These are phyloP conservation scores for Globisporangium cylindrosporum DNA, from an alignment of 352 stramenopile species.

Conservation along the genomic window DNA sequence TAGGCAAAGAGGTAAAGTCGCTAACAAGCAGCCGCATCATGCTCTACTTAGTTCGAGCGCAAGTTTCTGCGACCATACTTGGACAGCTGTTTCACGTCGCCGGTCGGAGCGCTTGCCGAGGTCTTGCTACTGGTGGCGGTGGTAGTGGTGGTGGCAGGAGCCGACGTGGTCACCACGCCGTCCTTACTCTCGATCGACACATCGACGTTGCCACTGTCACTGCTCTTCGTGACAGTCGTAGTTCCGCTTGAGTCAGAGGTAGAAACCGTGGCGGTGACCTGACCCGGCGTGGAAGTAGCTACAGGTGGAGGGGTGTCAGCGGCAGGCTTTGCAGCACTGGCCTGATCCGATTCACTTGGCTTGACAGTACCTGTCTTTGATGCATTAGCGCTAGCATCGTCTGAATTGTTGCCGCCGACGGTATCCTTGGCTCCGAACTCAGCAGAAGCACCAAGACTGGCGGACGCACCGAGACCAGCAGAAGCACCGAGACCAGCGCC, in stretches of 20 bases:
- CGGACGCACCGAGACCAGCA: background rate
- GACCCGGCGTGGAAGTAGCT: background rate
- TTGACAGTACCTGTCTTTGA: background rate
- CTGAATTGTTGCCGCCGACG: background rate
- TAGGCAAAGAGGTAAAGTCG: too few species aligned
- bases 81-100: background rate
- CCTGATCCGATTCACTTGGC: background rate
- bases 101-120: background rate
- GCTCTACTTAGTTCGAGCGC: too few species aligned
- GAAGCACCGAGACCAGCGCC: background rate
- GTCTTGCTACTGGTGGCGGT: too few species aligned
- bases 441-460: background rate
- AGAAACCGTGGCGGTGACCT: background rate
- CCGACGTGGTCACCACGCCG: background rate
- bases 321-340: background rate
- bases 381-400: background rate
- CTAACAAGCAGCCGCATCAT: too few species aligned
- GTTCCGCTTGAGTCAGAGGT: background rate
- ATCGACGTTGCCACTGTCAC: slow-evolving; percentile 4
- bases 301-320: background rate
- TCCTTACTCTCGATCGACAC: slow-evolving; percentile 5
- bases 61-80: background rate
- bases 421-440: background rate
- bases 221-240: slow-evolving; percentile 2
- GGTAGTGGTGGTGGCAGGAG: background rate